Conservation (phyloP, 768 basidiomycete genomes). For the Lentinula detonsa region DNA sequence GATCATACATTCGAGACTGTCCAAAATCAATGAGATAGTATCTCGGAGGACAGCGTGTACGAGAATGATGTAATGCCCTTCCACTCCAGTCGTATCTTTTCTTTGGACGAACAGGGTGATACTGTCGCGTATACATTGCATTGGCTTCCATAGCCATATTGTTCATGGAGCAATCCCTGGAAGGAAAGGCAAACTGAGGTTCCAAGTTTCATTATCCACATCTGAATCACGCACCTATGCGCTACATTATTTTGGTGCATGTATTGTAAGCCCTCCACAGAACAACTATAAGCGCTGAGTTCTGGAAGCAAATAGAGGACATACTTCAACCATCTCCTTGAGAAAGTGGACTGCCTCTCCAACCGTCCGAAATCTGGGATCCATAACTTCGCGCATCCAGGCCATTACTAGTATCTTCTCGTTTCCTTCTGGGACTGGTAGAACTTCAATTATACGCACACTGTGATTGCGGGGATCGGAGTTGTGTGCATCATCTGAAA, state of each 20-base stretch:
- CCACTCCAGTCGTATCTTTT: background rate
- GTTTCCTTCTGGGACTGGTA: slow-evolving; percentile 14
- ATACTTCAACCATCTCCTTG: slow-evolving; percentile 23
- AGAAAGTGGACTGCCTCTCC: slow-evolving; percentile 24
- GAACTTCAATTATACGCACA: slow-evolving; percentile 18
- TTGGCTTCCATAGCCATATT: slow-evolving; percentile 4
- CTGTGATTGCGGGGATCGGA: slow-evolving; percentile 22
- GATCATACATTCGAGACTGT: slow-evolving; percentile 20
- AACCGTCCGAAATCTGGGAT: slow-evolving; percentile 19
- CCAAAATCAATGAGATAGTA: slow-evolving; percentile 38
- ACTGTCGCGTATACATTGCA: background rate
- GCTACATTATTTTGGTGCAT: slow-evolving; percentile 24
- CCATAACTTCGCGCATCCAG: slow-evolving; percentile 9
- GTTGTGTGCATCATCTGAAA: slow-evolving; percentile 12
- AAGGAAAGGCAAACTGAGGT: too few species aligned
- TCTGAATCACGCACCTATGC: slow-evolving; percentile 9
- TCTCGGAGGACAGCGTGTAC: slow-evolving; percentile 21
- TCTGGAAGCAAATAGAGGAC: background rate
- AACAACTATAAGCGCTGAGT: background rate
- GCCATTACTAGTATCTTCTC: slow-evolving; percentile 22
- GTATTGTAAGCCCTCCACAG: slow-evolving; percentile 22
- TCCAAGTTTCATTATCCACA: background rate
- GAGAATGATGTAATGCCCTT: slow-evolving; percentile 15
- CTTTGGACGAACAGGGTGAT: background rate
- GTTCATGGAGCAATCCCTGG: background rate